Percentiles rank a stretch among this genome's conserved stretches.
phyloP scores from a whole-genome alignment of 2,329 filamentous ascomycete genomes.

The Rasamsonia emersonii region DNA sequence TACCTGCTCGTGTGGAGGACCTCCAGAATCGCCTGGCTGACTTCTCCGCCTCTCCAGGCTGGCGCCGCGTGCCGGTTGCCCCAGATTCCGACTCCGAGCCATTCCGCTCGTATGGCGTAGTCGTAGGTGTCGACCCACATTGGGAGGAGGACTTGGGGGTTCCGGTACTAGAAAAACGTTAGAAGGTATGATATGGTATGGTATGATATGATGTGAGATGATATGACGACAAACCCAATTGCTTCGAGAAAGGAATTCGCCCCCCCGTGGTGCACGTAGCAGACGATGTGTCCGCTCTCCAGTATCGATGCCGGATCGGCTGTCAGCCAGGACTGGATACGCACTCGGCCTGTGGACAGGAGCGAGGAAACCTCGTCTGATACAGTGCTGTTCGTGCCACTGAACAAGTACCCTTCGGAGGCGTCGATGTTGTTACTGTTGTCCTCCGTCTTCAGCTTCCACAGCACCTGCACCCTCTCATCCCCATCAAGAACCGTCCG shows the following conservation, averaged over 20 bases:
- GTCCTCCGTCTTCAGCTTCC: slow-evolving; percentile 28
- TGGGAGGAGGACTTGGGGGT: slow-evolving; percentile 38
- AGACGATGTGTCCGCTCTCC: slow-evolving; percentile 28
- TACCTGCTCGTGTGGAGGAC: too few species aligned
- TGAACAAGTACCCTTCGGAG: too few species aligned
- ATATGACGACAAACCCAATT: slow-evolving; percentile 30
- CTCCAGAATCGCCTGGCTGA: too few species aligned
- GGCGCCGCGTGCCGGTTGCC: slow-evolving; percentile 26
- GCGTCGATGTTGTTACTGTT: slow-evolving; percentile 13
- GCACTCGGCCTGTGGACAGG: slow-evolving; percentile 23
- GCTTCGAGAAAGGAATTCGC: slow-evolving; percentile 41
- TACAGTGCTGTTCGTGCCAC: slow-evolving; percentile 15
- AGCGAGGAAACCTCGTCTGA: slow-evolving; percentile 18
- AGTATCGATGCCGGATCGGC: slow-evolving; percentile 30
- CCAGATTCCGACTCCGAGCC: slow-evolving; percentile 33
- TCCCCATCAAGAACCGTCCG: slow-evolving; percentile 25
- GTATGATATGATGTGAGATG: too few species aligned
- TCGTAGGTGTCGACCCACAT: slow-evolving; percentile 39
- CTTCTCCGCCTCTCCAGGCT: too few species aligned
- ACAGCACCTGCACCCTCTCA: slow-evolving; percentile 27
- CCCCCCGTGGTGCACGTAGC: slow-evolving; percentile 38
- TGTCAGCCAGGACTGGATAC: slow-evolving; percentile 36
- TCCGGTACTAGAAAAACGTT: slow-evolving; percentile 24
- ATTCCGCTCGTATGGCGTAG: slow-evolving; percentile 33
- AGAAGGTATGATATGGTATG: slow-evolving; percentile 1